Conservation (phyloP, 179 eudicot species). For the Carnegiea gigantea region DNA sequence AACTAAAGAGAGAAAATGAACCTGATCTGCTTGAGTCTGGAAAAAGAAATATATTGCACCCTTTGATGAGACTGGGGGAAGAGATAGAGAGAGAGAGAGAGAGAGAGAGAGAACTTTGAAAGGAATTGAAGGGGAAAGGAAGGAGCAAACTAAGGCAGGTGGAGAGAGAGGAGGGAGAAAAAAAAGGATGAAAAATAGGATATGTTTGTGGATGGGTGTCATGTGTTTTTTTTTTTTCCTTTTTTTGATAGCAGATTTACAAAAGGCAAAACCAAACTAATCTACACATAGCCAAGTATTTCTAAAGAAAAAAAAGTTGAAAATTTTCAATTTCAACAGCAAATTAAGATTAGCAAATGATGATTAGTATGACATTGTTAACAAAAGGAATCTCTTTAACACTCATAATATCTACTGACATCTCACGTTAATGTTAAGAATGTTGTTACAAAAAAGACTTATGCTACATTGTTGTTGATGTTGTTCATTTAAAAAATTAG, state of each 20-base stretch:
- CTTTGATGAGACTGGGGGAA: not conserved
- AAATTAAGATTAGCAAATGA: no score
- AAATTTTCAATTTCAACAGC: no score
- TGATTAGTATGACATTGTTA: no score
- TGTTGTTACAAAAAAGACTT: no score
- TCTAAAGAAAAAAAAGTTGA: no score
- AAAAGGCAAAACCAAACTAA: not conserved
- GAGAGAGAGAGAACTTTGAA: not conserved
- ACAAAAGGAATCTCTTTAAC: no score
- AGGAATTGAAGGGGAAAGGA: not conserved
- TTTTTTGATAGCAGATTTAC: no score
- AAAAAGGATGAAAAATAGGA: not conserved
- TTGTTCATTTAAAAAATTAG: no score
- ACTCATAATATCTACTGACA: no score
- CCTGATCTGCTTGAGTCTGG: not conserved
- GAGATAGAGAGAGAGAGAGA: no score
- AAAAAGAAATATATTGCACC: not conserved
- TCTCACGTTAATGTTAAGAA: no score
- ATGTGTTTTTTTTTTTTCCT: not conserved
- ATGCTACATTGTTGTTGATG: no score
- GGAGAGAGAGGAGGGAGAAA: not conserved
- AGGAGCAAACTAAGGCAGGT: not conserved
- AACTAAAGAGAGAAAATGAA: not conserved
- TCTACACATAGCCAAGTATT: not conserved
- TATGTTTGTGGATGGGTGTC: not conserved